A percentile compares a stretch with the other conserved stretches of the same genome.
Evolutionary conservation across 108 stramenopile genomes (phyloP).

Genomic region (Nitzschia sp.): DNA sequence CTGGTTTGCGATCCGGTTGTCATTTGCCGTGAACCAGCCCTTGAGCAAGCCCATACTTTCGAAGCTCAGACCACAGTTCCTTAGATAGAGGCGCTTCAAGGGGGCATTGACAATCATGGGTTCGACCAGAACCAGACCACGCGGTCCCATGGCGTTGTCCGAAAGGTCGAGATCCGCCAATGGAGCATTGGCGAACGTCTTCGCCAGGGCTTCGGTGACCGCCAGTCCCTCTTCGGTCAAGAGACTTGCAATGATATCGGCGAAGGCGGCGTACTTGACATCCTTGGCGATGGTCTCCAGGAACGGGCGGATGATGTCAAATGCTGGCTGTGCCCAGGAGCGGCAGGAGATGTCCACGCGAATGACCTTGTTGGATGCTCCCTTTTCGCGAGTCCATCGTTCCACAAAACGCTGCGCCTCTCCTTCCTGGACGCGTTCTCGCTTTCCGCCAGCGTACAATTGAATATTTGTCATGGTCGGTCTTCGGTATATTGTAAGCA

Average conservation of each 20-base stretch:
- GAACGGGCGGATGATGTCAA: constrained; percentile 12
- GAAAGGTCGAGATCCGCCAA: constrained; percentile 26
- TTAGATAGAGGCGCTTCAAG: constrained; percentile 17
- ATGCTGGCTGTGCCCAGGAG: constrained; percentile 1
- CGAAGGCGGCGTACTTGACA: constrained; percentile 14
- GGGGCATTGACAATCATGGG: constrained; percentile 17
- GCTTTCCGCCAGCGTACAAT: constrained; percentile 1
- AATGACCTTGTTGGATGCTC: not conserved
- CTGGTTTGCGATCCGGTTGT: constrained; percentile 3
- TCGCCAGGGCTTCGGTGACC: constrained; percentile 19
- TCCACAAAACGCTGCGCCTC: not conserved
- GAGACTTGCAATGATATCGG: constrained; percentile 38
- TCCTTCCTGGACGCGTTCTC: not conserved
- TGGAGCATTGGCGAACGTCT: constrained; percentile 19
- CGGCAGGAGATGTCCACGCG: constrained; percentile 14
- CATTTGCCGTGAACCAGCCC: constrained; percentile 1
- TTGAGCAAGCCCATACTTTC: constrained; percentile 24
- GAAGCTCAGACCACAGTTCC: constrained; percentile 28
- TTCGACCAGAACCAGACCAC: constrained; percentile 17
- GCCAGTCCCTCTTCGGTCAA: constrained; percentile 25
- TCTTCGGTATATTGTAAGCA: not conserved
- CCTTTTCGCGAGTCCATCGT: constrained; percentile 7
- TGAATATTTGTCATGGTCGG: not conserved
- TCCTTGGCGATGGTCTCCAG: not conserved
- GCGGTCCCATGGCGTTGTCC: constrained; percentile 43